A percentile compares a stretch with the other conserved stretches of the same genome.
Evolutionary conservation across 768 basidiomycete species (phyloP).

Genomic region (Daedalea quercina): DNA sequence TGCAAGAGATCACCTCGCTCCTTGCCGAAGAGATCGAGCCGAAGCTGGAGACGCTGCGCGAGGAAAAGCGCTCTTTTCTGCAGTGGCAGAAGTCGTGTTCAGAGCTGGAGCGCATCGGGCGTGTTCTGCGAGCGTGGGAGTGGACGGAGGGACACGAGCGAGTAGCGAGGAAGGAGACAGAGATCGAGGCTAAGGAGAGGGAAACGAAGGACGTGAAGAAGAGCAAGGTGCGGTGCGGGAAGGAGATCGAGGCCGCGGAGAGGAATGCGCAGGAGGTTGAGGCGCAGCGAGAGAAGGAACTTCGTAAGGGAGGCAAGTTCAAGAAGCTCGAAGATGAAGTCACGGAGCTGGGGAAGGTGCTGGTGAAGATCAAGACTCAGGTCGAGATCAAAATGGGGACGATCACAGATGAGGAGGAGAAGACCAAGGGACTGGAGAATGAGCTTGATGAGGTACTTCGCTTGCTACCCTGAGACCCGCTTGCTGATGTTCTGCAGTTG

Average conservation of each 20-base stretch:
- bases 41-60: constrained; percentile 84
- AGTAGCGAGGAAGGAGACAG: constrained; percentile 46
- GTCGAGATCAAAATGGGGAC: constrained; percentile 72
- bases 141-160: constrained; percentile 63
- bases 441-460: constrained; percentile 56
- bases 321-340: constrained; percentile 81
- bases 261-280: constrained; percentile 58
- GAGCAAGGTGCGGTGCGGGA: constrained; percentile 40
- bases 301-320: constrained; percentile 89
- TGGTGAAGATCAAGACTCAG: constrained; percentile 81
- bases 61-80: constrained; percentile 83
- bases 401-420: constrained; percentile 72
- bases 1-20: constrained; percentile 78
- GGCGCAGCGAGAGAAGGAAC: constrained; percentile 76
- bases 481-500: constrained; percentile 35
- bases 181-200: constrained; percentile 42
- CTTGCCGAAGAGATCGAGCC: constrained; percentile 90
- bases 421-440: constrained; percentile 41
- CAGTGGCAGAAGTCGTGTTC: constrained; percentile 84
- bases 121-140: constrained; percentile 82
- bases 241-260: constrained; percentile 60
- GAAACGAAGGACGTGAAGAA: constrained; percentile 42
- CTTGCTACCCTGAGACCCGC: not conserved
- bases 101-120: constrained; percentile 81
- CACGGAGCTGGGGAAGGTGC: constrained; percentile 66